Base-by-base conservation (phyloP, 176 grass and related monocot species). In the Aegilops tauschii region DNA sequence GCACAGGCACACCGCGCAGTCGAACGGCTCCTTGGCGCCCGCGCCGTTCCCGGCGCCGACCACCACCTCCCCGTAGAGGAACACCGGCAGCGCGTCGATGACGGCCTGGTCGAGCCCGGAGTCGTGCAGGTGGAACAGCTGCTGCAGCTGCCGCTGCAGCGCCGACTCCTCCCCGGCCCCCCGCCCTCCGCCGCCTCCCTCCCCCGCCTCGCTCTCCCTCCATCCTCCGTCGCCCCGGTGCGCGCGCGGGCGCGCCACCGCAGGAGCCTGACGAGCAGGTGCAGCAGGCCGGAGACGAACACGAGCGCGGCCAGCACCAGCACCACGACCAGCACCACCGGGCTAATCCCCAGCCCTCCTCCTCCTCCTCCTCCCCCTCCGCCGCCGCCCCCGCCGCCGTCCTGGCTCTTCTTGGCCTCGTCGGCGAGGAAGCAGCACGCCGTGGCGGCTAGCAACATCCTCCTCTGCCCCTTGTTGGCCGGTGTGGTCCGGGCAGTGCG, bases 71-170 rank as follows among this genome's bases (percentile, higher is more conserved):
- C 71, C 83, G 90, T 98, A 98, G 2, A 95, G 68, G 89, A 98
- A 98, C 87, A 98, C 93, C 40, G 95, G 95, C 23, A 98, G 95
- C 25, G 95, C 89, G 86, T 98, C 95, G 44, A 98, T 95, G 82
- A 95, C 90, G 80, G 84, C 87, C 88, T 98, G 95, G 81, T 98
- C 95, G 29, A 98, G 89, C 82, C 95, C 95, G 9, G 93, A 73
- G 66, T 98, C 95, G 65, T 98, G 95, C 52, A 95, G 89, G 73
- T 95, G 91, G 82, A 98, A 95, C 62, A 98, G 89, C 86, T 98
- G 95, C 90, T 93, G 95, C 12, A 98, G 90, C 77, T 95, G 95
- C 72, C 95, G 23, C 79, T 98, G 95, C 80, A 98, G 61, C 45
- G 85, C 80, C 2, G 84, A 79, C 44, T 83, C 85, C 34, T 73